Evolutionary conservation across 202 grass and related monocot genomes (phyloP), one percentile per base, ranked within the genome.

Genomic region (Dendrocalamus latiflorus): DNA sequence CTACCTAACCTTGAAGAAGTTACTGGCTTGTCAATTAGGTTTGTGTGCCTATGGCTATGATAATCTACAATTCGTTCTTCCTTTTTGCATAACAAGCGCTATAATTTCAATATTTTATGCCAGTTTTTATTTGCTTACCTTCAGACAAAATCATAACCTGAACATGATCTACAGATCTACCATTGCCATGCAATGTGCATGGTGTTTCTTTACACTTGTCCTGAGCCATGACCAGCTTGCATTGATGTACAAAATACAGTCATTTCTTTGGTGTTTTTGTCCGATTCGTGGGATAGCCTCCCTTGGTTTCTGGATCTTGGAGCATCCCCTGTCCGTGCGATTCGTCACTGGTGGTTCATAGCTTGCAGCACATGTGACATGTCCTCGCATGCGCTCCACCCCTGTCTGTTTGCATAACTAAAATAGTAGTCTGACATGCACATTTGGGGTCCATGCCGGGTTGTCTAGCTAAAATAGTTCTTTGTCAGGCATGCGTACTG

Each of bases 281-380:
- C 82, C 77, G 25, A 54, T 86, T 81, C 28, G 15, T 26, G 18
- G 75, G 73, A 68, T 38, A 5, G 39, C 2, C 62, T 22, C n/a
- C 68, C 38, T 25, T 9, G 28, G 63, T 61, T 74, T 75, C 37
- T 74, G 70, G 48, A 68, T 61, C 58, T 78, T 86, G 78, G 78
- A 82, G 66, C 66, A 82, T 73, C 26, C 28, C 18, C 43, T 61
- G 36, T 28, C 47, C 34, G 17, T 21, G 26, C 74, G 75, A 77
- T 89, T 85, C 65, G 59, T 48, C 60, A 68, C 57, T 62, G 53
- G 88, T 86, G 84, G 79, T 53, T 79, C 17, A 72, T 33, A 67
- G 41, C 44, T 65, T 47, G 67, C 83, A 12, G 33, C 83, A 86
- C 83, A 83, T 90, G 51, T 54, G 51, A 54, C 51, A 28, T 61